phyloP scores from a whole-genome alignment of 2,329 filamentous ascomycete genomes.

The Neonectria sp. region DNA sequence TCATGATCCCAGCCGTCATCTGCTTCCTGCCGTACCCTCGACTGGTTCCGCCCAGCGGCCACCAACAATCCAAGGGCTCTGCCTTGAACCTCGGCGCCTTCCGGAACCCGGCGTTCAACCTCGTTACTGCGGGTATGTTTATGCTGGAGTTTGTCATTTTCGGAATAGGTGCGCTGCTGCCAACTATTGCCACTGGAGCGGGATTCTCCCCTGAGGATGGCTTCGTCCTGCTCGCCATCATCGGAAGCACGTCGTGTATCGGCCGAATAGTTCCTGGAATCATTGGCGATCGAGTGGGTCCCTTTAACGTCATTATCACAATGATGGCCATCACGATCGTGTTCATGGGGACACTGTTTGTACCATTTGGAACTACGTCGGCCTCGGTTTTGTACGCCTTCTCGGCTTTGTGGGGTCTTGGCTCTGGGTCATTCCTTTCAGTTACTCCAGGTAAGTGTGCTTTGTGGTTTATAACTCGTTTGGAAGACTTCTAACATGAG shows the following conservation, averaged over 20 bases:
- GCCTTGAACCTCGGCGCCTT: slow-evolving; percentile 59
- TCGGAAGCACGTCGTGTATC: slow-evolving; percentile 59
- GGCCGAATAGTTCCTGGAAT: slow-evolving; percentile 62
- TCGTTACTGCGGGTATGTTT: slow-evolving; percentile 60
- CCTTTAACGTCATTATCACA: slow-evolving; percentile 57
- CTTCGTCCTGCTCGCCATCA: slow-evolving; percentile 60
- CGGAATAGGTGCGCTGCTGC: slow-evolving; percentile 61
- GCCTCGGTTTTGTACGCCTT: slow-evolving; percentile 60
- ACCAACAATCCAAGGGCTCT: slow-evolving; percentile 34
- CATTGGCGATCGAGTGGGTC: slow-evolving; percentile 58
- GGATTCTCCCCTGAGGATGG: slow-evolving; percentile 56
- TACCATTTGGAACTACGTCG: slow-evolving; percentile 60
- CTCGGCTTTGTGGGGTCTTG: slow-evolving; percentile 64
- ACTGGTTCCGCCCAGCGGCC: slow-evolving; percentile 22
- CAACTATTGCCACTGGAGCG: slow-evolving; percentile 59
- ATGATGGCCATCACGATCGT: slow-evolving; percentile 53
- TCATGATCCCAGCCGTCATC: slow-evolving; percentile 46
- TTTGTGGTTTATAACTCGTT: fast-evolving
- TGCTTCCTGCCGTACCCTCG: slow-evolving; percentile 55
- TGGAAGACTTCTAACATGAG: slow-evolving; percentile 5
- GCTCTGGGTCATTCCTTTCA: slow-evolving; percentile 63
- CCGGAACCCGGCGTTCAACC: slow-evolving; percentile 56
- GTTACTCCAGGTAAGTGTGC: slow-evolving; percentile 51
- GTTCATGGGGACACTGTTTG: slow-evolving; percentile 59
- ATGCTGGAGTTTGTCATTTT: slow-evolving; percentile 65